Evolutionary conservation across 225 moss, liverwort and hornwort genomes (phyloP).

Genomic region (Antitrichia curtipendula): DNA sequence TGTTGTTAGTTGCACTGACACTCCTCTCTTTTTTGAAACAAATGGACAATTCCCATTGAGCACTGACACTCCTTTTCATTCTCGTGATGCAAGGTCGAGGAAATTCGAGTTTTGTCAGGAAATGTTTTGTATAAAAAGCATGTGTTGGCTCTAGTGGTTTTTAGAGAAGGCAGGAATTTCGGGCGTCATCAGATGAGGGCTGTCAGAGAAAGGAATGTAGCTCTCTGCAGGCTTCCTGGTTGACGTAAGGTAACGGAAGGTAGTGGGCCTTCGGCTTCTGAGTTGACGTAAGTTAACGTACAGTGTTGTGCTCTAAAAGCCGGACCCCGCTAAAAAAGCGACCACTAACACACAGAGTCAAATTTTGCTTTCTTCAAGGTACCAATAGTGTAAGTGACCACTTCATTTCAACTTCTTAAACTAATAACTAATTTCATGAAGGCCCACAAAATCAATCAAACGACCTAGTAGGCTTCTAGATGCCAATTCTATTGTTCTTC

Average conservation of each 20-base stretch:
- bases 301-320: not conserved
- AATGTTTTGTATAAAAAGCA: not conserved
- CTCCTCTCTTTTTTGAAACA: too few species aligned
- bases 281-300: not conserved
- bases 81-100: not conserved
- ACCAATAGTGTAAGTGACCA: not conserved
- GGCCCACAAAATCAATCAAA: not conserved
- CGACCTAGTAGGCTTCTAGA: not conserved
- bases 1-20: not conserved
- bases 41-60: too few species aligned
- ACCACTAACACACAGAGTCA: not conserved
- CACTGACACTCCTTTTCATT: not conserved
- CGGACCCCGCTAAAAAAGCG: not conserved
- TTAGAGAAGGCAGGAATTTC: not conserved
- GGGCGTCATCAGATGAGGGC: not conserved
- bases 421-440: not conserved
- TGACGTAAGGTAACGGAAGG: not conserved
- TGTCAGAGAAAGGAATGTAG: not conserved
- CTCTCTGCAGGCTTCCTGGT: not conserved
- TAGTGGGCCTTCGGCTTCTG: too few species aligned
- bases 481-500: not conserved
- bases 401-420: not conserved
- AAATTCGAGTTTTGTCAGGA: not conserved
- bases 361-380: not conserved
- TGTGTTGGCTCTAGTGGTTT: not conserved